Conservation (phyloP, 495 filamentous ascomycete genomes). For the Hamigera avellanea region DNA sequence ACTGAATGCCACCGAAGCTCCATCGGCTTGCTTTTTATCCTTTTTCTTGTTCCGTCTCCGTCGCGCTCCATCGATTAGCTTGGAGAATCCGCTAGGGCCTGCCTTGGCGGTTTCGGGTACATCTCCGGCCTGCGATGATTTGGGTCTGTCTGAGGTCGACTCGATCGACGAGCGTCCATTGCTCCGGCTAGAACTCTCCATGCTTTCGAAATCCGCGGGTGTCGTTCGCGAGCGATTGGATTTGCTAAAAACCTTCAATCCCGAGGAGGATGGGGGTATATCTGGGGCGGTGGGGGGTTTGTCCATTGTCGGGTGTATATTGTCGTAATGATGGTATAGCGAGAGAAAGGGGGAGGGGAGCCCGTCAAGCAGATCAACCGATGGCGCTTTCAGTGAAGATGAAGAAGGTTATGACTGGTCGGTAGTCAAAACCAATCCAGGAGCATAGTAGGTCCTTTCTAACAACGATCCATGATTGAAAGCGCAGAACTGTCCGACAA, state of each 20-base stretch:
- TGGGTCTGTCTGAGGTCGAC: constrained; percentile 29
- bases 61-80: constrained; percentile 36
- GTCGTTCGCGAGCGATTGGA: not conserved
- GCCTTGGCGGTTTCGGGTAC: constrained; percentile 22
- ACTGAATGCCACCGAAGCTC: constrained; percentile 10
- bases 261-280: not conserved
- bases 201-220: constrained; percentile 9
- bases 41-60: constrained; percentile 29
- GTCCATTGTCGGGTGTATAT: too few species aligned
- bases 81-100: constrained; percentile 36
- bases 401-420: too few species aligned
- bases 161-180: constrained; percentile 34
- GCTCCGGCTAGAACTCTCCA: constrained; percentile 23
- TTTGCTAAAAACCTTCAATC: not conserved
- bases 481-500: too few species aligned
- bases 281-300: too few species aligned
- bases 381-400: too few species aligned
- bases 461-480: too few species aligned
- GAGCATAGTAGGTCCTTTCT: too few species aligned
- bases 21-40: constrained; percentile 19
- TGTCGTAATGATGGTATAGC: too few species aligned
- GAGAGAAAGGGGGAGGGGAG: too few species aligned
- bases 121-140: constrained; percentile 28
- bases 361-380: too few species aligned
- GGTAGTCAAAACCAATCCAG: too few species aligned